phyloP scores from a whole-genome alignment of 208 protist species.

The Trypanosoma melophagium region DNA sequence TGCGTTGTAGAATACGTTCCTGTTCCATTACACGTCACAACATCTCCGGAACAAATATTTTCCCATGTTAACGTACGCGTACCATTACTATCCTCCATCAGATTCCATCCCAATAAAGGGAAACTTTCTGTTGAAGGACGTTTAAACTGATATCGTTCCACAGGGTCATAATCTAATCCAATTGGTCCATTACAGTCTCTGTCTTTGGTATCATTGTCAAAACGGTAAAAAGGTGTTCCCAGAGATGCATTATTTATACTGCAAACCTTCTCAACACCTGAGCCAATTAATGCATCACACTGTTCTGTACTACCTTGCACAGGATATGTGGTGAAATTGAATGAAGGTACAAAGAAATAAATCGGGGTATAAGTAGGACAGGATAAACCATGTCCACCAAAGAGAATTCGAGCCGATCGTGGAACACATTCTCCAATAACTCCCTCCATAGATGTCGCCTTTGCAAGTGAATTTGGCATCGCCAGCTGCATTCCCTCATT shows the following conservation, averaged over 20 bases:
- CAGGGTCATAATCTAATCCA: conserved; percentile 14
- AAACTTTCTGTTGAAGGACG: background rate
- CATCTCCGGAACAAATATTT: no score
- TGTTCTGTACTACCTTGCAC: background rate
- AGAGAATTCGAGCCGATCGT: background rate
- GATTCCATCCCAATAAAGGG: conserved; percentile 1
- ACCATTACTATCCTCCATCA: background rate
- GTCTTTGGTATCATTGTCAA: background rate
- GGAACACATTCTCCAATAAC: background rate
- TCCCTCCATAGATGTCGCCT: background rate
- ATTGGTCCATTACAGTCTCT: conserved; percentile 4
- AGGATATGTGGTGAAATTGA: background rate
- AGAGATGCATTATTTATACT: background rate
- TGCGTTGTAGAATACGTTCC: background rate
- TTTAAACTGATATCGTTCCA: background rate
- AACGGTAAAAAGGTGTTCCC: conserved; percentile 8
- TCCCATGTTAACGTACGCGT: no score
- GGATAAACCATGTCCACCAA: background rate
- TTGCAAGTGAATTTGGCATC: background rate
- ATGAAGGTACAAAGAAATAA: background rate
- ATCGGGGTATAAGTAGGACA: background rate
- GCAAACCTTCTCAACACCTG: background rate
- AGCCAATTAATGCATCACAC: background rate
- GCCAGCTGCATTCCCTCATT: conserved; percentile 16
- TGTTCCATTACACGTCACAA: background rate